A percentile compares a stretch with the other conserved stretches of the same genome.
Conservation (phyloP, 345 rosid species). For the Hibiscus tridactylites region DNA sequence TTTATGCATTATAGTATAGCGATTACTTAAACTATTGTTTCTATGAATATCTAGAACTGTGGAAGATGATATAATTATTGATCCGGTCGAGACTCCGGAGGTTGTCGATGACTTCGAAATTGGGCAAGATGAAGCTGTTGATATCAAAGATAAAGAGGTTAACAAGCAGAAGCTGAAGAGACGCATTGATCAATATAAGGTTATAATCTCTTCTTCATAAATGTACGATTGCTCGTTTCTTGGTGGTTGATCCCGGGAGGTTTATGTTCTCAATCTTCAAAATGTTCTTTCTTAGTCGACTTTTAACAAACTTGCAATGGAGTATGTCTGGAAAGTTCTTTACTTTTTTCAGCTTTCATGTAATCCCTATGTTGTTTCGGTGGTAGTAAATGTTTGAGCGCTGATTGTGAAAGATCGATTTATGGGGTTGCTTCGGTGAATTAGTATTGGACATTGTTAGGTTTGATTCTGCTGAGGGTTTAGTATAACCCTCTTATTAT, state of each 20-base stretch:
- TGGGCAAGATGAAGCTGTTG: conserved; percentile 85
- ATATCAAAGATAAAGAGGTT: conserved; percentile 76
- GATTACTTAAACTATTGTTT: not conserved
- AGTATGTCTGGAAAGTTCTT: not conserved
- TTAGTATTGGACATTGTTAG: not conserved
- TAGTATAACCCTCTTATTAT: not conserved
- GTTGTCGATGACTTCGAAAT: conserved; percentile 81
- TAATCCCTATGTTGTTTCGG: not conserved
- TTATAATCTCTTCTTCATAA: conserved; percentile 12
- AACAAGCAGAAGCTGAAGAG: conserved; percentile 73
- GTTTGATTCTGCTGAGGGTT: not conserved
- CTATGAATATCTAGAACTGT: conserved; percentile 34
- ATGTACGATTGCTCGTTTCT: not conserved
- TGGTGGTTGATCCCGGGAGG: not conserved
- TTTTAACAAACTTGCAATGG: too few species aligned
- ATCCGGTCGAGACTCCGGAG: conserved; percentile 71
- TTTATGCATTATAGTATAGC: not conserved
- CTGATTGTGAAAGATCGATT: not conserved
- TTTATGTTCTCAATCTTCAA: too few species aligned
- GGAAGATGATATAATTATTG: conserved; percentile 86
- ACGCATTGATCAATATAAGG: conserved; percentile 72
- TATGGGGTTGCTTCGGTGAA: not conserved
- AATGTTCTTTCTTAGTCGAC: too few species aligned
- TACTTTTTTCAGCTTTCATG: not conserved
- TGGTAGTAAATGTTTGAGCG: not conserved